Evolutionary conservation across 371 early-diverging fungal species (phyloP).

Genomic region (Sporodiniella umbellata): DNA sequence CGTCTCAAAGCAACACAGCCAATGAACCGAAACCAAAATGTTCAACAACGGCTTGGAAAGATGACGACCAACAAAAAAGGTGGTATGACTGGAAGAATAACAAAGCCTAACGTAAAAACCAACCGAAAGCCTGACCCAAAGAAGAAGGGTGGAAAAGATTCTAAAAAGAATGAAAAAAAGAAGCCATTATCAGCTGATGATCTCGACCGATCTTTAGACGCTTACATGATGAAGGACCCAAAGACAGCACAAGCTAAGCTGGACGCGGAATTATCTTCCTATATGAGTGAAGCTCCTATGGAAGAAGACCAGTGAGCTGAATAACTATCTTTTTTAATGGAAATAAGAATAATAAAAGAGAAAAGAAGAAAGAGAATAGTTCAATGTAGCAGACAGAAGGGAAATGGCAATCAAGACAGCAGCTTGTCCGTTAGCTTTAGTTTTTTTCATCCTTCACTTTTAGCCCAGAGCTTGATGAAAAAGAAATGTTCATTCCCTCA

Average conservation of each 20-base stretch:
- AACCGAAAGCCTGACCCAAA: conserved; percentile 1
- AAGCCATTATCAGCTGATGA: conserved; percentile 19
- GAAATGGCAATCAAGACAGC: too few species aligned
- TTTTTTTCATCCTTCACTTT: too few species aligned
- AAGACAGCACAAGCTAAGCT: conserved; percentile 42
- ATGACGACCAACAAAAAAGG: background rate
- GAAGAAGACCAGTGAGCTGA: conserved; percentile 1
- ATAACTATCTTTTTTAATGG: too few species aligned
- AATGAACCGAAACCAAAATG: conserved; percentile 15
- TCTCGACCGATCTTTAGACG: conserved; percentile 40
- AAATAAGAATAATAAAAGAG: too few species aligned
- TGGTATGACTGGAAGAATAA: conserved; percentile 15
- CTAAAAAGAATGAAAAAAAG: conserved; percentile 7
- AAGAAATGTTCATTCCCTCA: too few species aligned
- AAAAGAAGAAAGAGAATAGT: too few species aligned
- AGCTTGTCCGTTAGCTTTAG: too few species aligned
- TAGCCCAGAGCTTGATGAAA: too few species aligned
- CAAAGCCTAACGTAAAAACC: conserved; percentile 10
- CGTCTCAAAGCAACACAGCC: conserved; percentile 30
- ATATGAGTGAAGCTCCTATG: conserved; percentile 38
- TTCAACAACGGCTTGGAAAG: conserved; percentile 38
- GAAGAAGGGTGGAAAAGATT: background rate
- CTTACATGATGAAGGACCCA: conserved; percentile 50
- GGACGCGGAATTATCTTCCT: conserved; percentile 39
- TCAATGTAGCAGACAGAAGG: too few species aligned